Percentiles rank a stretch among this genome's conserved stretches.
phyloP scores from a whole-genome alignment of 1,139 yeast genomes.

The Scheffersomyces cryptocercus region DNA sequence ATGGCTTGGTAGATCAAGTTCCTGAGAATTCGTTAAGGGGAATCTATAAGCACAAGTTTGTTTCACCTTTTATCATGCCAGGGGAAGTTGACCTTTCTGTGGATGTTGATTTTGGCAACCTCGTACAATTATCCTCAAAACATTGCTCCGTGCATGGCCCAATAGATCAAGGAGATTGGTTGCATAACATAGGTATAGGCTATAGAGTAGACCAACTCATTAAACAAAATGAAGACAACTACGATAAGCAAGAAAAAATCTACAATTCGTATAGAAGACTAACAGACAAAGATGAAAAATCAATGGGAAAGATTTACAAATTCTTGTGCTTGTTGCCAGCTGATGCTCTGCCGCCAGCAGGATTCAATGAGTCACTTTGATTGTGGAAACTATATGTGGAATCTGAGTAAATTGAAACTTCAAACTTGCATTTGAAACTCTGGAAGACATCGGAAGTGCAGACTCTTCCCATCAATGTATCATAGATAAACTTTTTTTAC shows the following conservation, averaged over 20 bases:
- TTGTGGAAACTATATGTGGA: too few relatives aligned
- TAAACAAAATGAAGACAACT: slow-evolving; percentile 29
- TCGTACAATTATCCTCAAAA: slow-evolving; percentile 29
- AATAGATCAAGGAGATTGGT: slow-evolving; percentile 77
- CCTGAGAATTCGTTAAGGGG: slow-evolving; percentile 76
- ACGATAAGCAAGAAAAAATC: slow-evolving; percentile 45
- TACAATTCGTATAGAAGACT: slow-evolving; percentile 63
- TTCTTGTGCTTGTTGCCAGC: slow-evolving; percentile 64
- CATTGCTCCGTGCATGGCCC: slow-evolving; percentile 51
- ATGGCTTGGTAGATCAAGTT: slow-evolving; percentile 63
- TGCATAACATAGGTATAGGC: slow-evolving; percentile 75
- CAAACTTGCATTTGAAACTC: too few relatives aligned
- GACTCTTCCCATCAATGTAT: too few relatives aligned
- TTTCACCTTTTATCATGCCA: slow-evolving; percentile 73
- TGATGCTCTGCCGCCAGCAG: slow-evolving; percentile 37
- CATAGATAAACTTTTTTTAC: too few relatives aligned
- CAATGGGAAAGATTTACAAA: slow-evolving; percentile 81
- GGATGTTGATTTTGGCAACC: slow-evolving; percentile 76
- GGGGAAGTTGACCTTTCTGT: slow-evolving; percentile 83
- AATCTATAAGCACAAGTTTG: slow-evolving; percentile 70
- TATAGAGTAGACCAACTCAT: slow-evolving; percentile 61
- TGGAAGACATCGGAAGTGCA: too few relatives aligned
- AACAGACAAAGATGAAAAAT: slow-evolving; percentile 58
- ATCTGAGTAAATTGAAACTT: too few relatives aligned
- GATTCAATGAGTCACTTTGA: slow-evolving; percentile 19